Conservation (phyloP, 1,284 basidiomycete species). For the Neonothopanus nambi region DNA sequence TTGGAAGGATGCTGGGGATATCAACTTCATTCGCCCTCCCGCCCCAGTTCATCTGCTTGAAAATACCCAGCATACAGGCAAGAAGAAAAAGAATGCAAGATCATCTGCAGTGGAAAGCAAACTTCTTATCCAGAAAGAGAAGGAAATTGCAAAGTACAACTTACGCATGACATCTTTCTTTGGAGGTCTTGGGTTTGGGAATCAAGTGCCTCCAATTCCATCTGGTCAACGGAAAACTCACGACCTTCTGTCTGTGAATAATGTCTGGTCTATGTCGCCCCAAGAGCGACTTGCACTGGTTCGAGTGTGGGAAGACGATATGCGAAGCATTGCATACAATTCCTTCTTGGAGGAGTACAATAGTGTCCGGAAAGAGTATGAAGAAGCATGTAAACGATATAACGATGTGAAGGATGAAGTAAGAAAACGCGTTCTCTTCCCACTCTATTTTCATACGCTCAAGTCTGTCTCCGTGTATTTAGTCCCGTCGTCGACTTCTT, state of each 20-base stretch:
- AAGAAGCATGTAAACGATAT: constrained; percentile 25
- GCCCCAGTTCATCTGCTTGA: neutral
- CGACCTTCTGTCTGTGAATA: constrained; percentile 24
- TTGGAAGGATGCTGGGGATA: constrained; percentile 44
- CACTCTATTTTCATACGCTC: too few species aligned
- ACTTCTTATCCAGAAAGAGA: too few species aligned
- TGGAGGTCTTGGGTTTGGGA: constrained; percentile 6
- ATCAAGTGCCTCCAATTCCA: neutral
- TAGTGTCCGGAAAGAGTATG: constrained; percentile 30
- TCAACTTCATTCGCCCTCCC: constrained; percentile 36
- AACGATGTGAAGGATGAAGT: constrained; percentile 42
- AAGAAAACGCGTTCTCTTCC: constrained; percentile 9
- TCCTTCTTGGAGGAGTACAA: constrained; percentile 35
- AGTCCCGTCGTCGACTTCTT: constrained; percentile 49
- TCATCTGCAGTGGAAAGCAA: too few species aligned
- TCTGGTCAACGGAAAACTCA: constrained; percentile 17
- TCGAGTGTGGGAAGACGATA: constrained; percentile 29
- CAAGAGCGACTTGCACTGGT: constrained; percentile 34
- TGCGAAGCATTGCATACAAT: constrained; percentile 24
- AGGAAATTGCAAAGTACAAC: neutral
- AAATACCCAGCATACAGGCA: neutral
- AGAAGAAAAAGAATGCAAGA: too few species aligned
- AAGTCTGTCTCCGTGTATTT: neutral
- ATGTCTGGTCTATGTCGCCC: constrained; percentile 37
- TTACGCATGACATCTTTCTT: constrained; percentile 10